phyloP scores from a whole-genome alignment of 768 basidiomycete genomes.

The Terana coerulea region DNA sequence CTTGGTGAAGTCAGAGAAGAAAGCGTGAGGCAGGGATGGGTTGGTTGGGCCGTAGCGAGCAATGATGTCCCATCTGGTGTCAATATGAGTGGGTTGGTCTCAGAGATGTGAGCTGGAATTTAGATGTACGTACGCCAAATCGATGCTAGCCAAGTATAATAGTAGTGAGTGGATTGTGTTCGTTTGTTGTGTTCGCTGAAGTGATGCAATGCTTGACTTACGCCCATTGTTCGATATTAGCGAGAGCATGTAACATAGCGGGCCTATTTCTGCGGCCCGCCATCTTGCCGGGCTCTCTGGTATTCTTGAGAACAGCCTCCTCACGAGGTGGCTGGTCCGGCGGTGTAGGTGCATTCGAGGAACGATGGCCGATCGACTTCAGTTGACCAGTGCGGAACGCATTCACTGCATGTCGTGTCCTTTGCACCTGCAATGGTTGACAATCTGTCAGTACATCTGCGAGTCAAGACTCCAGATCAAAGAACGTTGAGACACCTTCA shows the following conservation, averaged over 20 bases:
- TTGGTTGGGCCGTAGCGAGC: conserved; percentile 65
- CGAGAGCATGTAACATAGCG: conserved; percentile 77
- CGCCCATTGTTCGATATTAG: conserved; percentile 90
- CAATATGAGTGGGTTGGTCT: background rate
- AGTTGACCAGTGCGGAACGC: conserved; percentile 69
- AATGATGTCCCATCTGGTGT: conserved; percentile 74
- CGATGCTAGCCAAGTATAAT: no score
- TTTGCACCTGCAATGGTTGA: conserved; percentile 54
- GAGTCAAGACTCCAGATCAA: no score
- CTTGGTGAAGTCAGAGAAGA: conserved; percentile 79
- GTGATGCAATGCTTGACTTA: conserved; percentile 38
- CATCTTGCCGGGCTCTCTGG: conserved; percentile 57
- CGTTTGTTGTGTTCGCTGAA: no score
- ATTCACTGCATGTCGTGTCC: conserved; percentile 66
- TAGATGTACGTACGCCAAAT: conserved; percentile 54
- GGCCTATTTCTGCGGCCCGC: conserved; percentile 60
- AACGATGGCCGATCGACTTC: conserved; percentile 55
- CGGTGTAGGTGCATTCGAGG: conserved; percentile 43
- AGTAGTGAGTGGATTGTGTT: no score
- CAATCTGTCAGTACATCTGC: no score
- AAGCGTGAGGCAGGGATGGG: conserved; percentile 61
- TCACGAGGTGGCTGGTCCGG: conserved; percentile 67
- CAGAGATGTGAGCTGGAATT: background rate
- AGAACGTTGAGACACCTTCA: conserved; percentile 42
- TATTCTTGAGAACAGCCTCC: conserved; percentile 43